Evolutionary conservation across 2,329 filamentous ascomycete species (phyloP).

Genomic region (Sporothrix humicola): DNA sequence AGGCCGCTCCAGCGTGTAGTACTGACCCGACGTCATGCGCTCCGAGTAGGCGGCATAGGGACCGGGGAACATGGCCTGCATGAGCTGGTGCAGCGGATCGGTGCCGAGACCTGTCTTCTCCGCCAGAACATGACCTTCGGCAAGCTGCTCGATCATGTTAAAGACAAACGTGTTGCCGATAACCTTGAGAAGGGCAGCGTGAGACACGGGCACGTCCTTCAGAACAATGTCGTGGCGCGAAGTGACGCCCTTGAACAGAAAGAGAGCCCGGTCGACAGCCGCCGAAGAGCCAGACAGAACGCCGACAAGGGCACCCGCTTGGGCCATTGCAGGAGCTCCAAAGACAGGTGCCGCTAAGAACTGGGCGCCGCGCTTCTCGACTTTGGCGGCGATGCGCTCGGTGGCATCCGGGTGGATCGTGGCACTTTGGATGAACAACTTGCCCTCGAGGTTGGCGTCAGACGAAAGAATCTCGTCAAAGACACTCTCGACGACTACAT

Average conservation of each 20-base stretch:
- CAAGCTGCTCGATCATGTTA: constrained; percentile 79
- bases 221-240: constrained; percentile 73
- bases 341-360: constrained; percentile 78
- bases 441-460: constrained; percentile 63
- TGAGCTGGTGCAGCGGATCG: constrained; percentile 71
- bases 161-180: constrained; percentile 87
- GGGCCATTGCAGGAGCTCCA: constrained; percentile 72
- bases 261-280: constrained; percentile 67
- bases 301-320: constrained; percentile 71
- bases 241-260: constrained; percentile 76
- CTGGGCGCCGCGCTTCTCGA: constrained; percentile 65
- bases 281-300: constrained; percentile 71
- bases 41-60: constrained; percentile 75
- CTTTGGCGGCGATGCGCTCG: constrained; percentile 64
- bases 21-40: constrained; percentile 77
- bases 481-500: constrained; percentile 78
- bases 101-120: constrained; percentile 80
- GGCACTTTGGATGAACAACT: constrained; percentile 85
- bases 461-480: constrained; percentile 68
- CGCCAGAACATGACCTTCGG: constrained; percentile 77
- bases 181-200: constrained; percentile 75
- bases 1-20: constrained; percentile 77
- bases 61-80: constrained; percentile 76
- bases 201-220: constrained; percentile 68
- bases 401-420: constrained; percentile 86